These are phyloP conservation scores for Diaporthe vaccinii DNA, from an alignment of 2,329 filamentous ascomycete genomes.

Conservation along the genomic window DNA sequence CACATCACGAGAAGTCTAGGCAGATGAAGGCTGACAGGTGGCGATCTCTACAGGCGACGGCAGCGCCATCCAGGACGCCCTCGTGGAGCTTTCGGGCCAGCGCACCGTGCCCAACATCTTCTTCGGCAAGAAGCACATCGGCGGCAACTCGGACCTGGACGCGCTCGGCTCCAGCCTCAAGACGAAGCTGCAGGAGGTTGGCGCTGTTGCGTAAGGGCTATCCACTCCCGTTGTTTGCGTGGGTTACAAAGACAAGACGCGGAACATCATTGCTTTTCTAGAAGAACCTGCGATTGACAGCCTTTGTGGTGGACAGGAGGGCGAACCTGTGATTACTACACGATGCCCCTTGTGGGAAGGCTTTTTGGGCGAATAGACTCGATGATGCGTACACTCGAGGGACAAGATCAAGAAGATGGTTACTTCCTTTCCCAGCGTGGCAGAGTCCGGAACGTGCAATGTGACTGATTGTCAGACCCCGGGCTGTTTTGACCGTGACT, in stretches of 20 bases:
- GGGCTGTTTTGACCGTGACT: not conserved
- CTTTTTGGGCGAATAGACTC: constrained; percentile 8
- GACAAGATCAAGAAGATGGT: not conserved
- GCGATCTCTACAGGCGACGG: constrained; percentile 77
- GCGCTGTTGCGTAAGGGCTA: constrained; percentile 57
- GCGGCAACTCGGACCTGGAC: constrained; percentile 93
- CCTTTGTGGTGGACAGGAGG: constrained; percentile 25
- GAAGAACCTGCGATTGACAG: constrained; percentile 34
- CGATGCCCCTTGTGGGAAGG: not conserved
- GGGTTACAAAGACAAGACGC: not conserved
- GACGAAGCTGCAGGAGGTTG: constrained; percentile 57
- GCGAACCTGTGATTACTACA: constrained; percentile 30
- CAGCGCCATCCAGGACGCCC: constrained; percentile 83
- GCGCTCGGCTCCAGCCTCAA: constrained; percentile 69
- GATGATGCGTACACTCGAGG: not conserved
- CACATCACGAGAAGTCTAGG: constrained; percentile 33
- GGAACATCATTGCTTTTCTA: not conserved
- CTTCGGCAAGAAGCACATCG: constrained; percentile 92
- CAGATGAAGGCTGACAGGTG: not conserved
- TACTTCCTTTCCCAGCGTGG: not conserved
- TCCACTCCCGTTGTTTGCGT: not conserved
- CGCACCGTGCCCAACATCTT: constrained; percentile 95
- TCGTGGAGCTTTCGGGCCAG: constrained; percentile 85
- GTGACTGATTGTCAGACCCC: constrained; percentile 18
- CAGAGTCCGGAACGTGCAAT: constrained; percentile 7